Evolutionary conservation across 2,329 filamentous ascomycete species (phyloP), one percentile per base, ranked within the genome.

Genomic region (Stemphylium vesicarium): DNA sequence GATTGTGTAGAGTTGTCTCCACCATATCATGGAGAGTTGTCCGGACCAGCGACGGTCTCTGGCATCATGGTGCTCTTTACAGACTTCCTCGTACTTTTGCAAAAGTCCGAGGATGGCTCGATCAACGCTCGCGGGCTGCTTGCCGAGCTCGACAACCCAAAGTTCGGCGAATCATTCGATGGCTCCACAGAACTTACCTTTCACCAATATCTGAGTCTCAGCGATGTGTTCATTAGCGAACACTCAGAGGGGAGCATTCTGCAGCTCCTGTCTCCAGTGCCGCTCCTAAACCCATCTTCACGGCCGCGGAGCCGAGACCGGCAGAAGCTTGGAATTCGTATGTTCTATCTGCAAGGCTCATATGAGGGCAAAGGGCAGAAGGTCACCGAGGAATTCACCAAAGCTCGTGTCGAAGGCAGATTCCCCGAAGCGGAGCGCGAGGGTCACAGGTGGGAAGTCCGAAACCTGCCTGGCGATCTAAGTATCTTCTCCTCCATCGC

Each of bases 401-500:
- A 94, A 77, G 92, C 93, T 8, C 87, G 88, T 60, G 86, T 97
- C 12, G 94, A 97, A 75, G 89, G 88, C 5, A 85, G 93, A 10
- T 96, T 96, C 68, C 80, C 90, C 0, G 92, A 96, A 71, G 74
- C 80, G n/a, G 91, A 96, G 77, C 86, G 93, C 54, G 92, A 96
- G 73, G 85, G 88, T 54, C 83, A 87, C 13, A 86, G 84, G 64
- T 97, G 92, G 92, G 90, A 90, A 29, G 83, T 96, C 29, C 85
- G 92, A 33, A 89, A 87, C 16, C 81, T 83, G 6, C 68, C 76
- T n/a, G 81, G 81, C 33, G 88, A 79, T 48, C 72, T 85, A 22
- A 81, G 78, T 41, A 73, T 85, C 24, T 77, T 87, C 64, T 85
- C 87, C 1, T 89, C 90, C 5, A 82, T 93, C 3, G 91, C 90